These are phyloP conservation scores for Hirsutella minnesotensis DNA, from an alignment of 2,329 filamentous ascomycete genomes.

Conservation along the genomic window DNA sequence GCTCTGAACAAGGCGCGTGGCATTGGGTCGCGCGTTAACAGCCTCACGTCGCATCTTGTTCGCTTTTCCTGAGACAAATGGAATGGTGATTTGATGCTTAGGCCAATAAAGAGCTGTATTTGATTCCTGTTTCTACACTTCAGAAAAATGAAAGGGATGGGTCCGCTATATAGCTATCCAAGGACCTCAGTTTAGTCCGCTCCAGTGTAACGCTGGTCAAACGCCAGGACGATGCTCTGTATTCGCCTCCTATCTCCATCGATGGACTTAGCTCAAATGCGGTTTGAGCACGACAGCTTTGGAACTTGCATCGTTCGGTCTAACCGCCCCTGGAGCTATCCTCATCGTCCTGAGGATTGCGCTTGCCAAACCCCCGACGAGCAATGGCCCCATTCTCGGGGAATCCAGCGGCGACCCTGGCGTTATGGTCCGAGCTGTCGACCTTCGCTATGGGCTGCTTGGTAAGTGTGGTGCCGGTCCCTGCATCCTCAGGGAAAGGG, in stretches of 20 bases:
- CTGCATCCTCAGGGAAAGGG: background rate
- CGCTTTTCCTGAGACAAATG: background rate
- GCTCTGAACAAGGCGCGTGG: constrained; percentile 1
- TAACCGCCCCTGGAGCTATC: background rate
- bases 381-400: background rate
- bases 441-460: background rate
- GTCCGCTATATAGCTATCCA: too few species aligned
- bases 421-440: too few species aligned
- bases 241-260: background rate
- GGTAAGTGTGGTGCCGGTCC: background rate
- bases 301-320: background rate
- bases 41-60: background rate
- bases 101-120: too few species aligned
- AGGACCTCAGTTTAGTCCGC: too few species aligned
- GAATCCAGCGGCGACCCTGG: background rate
- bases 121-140: too few species aligned
- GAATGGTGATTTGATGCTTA: background rate
- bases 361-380: background rate
- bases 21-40: background rate
- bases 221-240: too few species aligned
- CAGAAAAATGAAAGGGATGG: too few species aligned
- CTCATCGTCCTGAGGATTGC: background rate
- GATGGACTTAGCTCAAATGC: too few species aligned
- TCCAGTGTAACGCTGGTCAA: too few species aligned
- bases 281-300: too few species aligned